Evolutionary conservation across 78 protist species (phyloP), one percentile per base, ranked within the genome.

Genomic region (Thecamonas trahens): DNA sequence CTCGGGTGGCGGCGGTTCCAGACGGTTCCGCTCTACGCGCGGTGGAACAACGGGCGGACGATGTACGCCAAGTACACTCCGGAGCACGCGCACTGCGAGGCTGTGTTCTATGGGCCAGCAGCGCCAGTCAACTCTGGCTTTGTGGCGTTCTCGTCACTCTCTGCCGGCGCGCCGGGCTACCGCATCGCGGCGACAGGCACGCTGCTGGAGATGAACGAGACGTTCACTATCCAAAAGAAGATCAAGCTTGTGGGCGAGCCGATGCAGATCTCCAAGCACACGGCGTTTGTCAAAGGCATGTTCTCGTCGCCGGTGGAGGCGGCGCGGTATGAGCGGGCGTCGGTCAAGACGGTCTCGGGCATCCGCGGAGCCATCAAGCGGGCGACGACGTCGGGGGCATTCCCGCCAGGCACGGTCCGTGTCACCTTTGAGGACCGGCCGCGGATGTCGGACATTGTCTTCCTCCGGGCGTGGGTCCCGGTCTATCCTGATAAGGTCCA

Each of bases 361-460:
- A 83, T 97, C 32, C 79, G 98, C 18, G 99, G 99, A 17, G 86
- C 75, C 58, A 65, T 97, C 55, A 97, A 97, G 79, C 29, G 61
- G 34, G 59, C 44, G 52, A 35, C 22, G 53, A 42, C 53, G 37
- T 5, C 37, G 18, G 39, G 35, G 3, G 60, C 29, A 35, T 22
- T 62, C 24, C 92, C 91, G 29, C 79, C 59, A 32, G 99, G 99
- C 45, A 45, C 61, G 34, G 92, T 88, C 91, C 81, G 99, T 3
- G 99, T 97, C 7, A 92, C 97, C 22, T 97, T 97, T 42, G 99
- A 97, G 71, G 99, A 96, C 82, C 88, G 84, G 72, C 24, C 96
- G 22, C 74, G 86, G 11, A 63, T 67, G 49, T 40, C 77, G 50
- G 99, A 96, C 80, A 91, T 97, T 42, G 83, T 97, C 53, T 88